Evolutionary conservation across 306 rosid genomes (phyloP), one percentile per base, ranked within the genome.

Genomic region (Prunus dulcis): DNA sequence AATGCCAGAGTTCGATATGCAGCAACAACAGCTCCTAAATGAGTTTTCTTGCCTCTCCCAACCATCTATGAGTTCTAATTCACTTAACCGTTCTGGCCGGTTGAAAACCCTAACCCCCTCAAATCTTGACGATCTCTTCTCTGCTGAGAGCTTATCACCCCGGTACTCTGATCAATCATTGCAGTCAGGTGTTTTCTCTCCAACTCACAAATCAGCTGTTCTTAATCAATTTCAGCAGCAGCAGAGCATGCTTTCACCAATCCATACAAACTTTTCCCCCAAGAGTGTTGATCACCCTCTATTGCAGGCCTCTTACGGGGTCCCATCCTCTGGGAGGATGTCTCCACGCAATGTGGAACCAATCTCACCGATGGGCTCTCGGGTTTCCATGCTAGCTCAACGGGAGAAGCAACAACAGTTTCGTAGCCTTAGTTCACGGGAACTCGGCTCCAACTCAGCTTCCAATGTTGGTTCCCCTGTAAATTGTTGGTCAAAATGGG

Each of bases 361-460:
- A 12, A 88, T 93, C 72, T 93, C 98, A 7, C 97, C 97, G 4
- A 86, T 91, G 89, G 64, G 91, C 71, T 72, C 97, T 34, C 87
- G 97, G 71, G 47, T 93, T 73, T 91, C 97, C 17, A 79, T 93
- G 88, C 80, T 93, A 60, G 88, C 94, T 56, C 97, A 93, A 67
- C 89, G 84, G 3, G 97, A 93, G 74, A 91, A 88, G 81, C 95
- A 87, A 80, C 97, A 87, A 69, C 98, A 91, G 64, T 93, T 93
- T 78, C 93, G 97, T n/a, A 93, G 98, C 80, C 91, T 93, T 72
- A 93, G 97, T 86, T 93, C 95, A 1, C 91, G 92, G 56, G 98
- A 93, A 74, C 91, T 89, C 5, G 93, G 96, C 78, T 84, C 92
- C 63, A 91, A 79, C 82, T 88, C 96, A 63, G 69, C 88, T 41